Conservation (phyloP, 192 early-diverging fungal genomes). For the Kappamyces sp. region DNA sequence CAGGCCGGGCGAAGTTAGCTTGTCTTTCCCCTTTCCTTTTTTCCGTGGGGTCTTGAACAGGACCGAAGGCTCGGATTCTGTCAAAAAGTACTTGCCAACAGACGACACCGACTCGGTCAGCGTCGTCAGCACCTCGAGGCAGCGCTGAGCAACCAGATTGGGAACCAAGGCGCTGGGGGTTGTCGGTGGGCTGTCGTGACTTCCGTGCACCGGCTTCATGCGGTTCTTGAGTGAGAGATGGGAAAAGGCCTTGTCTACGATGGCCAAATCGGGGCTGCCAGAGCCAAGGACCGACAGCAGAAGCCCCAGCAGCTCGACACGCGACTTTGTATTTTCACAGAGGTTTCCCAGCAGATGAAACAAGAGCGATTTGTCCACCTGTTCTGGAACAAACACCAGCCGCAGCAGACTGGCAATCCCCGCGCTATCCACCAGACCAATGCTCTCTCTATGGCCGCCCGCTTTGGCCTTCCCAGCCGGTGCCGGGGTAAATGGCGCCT, state of each 20-base stretch:
- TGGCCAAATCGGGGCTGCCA: constrained; percentile 66
- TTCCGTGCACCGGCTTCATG: constrained; percentile 26
- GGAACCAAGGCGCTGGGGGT: constrained; percentile 61
- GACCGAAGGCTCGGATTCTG: constrained; percentile 50
- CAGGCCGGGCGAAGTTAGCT: constrained; percentile 43
- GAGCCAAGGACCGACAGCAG: constrained; percentile 81
- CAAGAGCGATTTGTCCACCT: constrained; percentile 55
- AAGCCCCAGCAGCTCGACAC: constrained; percentile 76
- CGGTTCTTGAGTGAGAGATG: constrained; percentile 63
- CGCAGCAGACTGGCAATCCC: constrained; percentile 78
- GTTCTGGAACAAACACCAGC: constrained; percentile 82
- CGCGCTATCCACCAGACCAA: constrained; percentile 75
- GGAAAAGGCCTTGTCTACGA: constrained; percentile 70
- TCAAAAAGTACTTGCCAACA: constrained; percentile 72
- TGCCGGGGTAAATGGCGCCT: constrained; percentile 2
- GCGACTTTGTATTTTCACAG: constrained; percentile 82
- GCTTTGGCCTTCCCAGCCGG: constrained; percentile 18
- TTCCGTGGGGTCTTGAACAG: constrained; percentile 43
- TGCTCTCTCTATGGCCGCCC: constrained; percentile 57
- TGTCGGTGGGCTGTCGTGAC: constrained; percentile 20
- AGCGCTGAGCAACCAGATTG: constrained; percentile 83
- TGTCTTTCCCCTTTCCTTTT: constrained; percentile 67
- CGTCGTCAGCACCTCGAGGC: constrained; percentile 74
- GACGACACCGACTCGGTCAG: constrained; percentile 51
- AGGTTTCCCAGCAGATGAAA: constrained; percentile 70